Conservation (phyloP, 306 rosid species). For the Begonia loranthoides region DNA sequence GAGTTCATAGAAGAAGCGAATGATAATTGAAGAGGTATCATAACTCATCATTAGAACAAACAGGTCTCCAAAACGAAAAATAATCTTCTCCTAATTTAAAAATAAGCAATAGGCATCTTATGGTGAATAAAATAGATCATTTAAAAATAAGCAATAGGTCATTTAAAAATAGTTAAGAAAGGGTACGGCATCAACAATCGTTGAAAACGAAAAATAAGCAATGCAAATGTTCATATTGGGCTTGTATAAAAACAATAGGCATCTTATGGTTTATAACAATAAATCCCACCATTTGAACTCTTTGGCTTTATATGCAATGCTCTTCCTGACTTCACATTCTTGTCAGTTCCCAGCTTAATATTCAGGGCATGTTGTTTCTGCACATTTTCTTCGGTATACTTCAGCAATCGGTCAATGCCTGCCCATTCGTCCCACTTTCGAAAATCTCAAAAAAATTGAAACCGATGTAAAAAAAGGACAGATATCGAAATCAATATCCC, state of each 20-base stretch:
- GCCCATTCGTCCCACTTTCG: conserved; percentile 93
- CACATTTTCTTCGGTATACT: conserved; percentile 46
- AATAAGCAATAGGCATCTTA: too few relatives aligned
- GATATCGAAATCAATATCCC: background rate
- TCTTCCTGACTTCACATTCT: conserved; percentile 21
- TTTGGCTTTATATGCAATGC: conserved; percentile 28
- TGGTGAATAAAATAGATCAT: too few relatives aligned
- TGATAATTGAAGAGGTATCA: conserved; percentile 13
- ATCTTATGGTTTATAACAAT: background rate
- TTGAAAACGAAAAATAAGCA: too few relatives aligned
- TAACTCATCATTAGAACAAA: conserved; percentile 16
- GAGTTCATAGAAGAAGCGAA: background rate
- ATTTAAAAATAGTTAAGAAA: background rate
- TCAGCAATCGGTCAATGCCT: conserved; percentile 46
- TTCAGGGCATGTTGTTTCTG: conserved; percentile 19
- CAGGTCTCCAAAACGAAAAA: conserved; percentile 16
- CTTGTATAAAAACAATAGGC: background rate
- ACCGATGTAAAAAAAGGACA: background rate
- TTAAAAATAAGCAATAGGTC: too few relatives aligned
- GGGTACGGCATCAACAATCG: too few relatives aligned
- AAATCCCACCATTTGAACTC: conserved; percentile 17
- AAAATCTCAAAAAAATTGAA: background rate
- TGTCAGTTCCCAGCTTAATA: conserved; percentile 26
- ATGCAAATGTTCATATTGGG: too few relatives aligned
- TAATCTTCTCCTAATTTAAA: too few relatives aligned